Percentiles rank a stretch among this genome's conserved stretches.
These are phyloP conservation scores for Pseudonitzschia multistriata DNA, from an alignment of 108 stramenopile species.

Conservation along the genomic window DNA sequence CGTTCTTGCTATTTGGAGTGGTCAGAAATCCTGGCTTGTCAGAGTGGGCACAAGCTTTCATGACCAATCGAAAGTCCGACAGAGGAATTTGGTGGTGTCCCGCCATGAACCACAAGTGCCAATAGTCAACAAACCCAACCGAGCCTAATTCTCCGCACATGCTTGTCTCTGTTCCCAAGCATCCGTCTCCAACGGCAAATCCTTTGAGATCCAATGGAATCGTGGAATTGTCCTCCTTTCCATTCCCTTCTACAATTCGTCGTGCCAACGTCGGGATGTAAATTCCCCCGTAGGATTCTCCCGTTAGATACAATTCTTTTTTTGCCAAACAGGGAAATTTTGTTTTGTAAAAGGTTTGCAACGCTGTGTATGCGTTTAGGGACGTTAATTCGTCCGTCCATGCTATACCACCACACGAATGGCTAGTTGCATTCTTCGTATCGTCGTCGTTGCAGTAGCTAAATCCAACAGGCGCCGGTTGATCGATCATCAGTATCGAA, in stretches of 20 bases:
- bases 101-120: conserved; percentile 61
- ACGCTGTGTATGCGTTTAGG: conserved; percentile 43
- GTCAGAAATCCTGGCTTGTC: conserved; percentile 10
- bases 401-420: conserved; percentile 45
- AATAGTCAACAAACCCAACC: conserved; percentile 34
- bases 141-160: conserved; percentile 41
- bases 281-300: conserved; percentile 65
- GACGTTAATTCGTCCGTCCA: conserved; percentile 74
- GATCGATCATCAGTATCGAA: conserved; percentile 67
- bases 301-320: conserved; percentile 60
- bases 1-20: conserved; percentile 3
- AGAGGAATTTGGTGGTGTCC: conserved; percentile 72
- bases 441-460: conserved; percentile 59
- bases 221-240: background rate
- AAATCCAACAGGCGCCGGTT: conserved; percentile 80
- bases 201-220: conserved; percentile 37
- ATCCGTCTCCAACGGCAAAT: conserved; percentile 85
- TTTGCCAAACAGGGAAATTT: conserved; percentile 58
- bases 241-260: conserved; percentile 34
- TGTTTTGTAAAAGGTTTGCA: conserved; percentile 56
- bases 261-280: conserved; percentile 66
- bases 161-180: conserved; percentile 68
- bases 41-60: conserved; percentile 39
- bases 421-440: conserved; percentile 3
- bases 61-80: conserved; percentile 47